Evolutionary conservation across 2,329 filamentous ascomycete genomes (phyloP).

Genomic region (Xylaria sp.): DNA sequence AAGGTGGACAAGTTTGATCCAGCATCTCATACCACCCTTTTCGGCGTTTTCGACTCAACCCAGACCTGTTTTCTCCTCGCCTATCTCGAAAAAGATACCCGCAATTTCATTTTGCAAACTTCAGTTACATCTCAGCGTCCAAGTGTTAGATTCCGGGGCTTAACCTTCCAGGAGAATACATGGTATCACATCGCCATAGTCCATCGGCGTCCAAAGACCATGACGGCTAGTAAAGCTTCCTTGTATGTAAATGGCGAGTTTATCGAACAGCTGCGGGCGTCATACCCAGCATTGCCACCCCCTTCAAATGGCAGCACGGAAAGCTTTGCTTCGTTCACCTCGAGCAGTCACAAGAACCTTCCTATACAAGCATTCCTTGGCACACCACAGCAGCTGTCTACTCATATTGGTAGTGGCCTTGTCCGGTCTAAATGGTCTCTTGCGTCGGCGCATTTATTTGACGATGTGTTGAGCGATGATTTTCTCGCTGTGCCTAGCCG

Average conservation of each 20-base stretch:
- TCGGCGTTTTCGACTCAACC: conserved; percentile 90
- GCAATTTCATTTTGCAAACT: conserved; percentile 94
- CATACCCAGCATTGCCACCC: conserved; percentile 83
- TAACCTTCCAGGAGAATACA: conserved; percentile 75
- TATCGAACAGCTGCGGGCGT: conserved; percentile 88
- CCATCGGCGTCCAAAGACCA: conserved; percentile 81
- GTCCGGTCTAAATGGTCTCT: conserved; percentile 87
- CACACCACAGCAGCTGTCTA: conserved; percentile 88
- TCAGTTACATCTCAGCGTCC: conserved; percentile 87
- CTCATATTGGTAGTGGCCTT: conserved; percentile 76
- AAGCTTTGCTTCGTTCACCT: conserved; percentile 76
- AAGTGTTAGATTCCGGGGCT: conserved; percentile 92
- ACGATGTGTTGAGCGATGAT: conserved; percentile 89
- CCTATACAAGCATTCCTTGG: conserved; percentile 93
- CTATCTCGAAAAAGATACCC: conserved; percentile 93
- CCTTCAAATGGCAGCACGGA: conserved; percentile 71
- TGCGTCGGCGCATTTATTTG: conserved; percentile 88
- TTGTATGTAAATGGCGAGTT: conserved; percentile 95
- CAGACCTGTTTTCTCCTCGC: conserved; percentile 95
- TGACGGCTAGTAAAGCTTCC: conserved; percentile 81
- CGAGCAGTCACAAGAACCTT: conserved; percentile 65
- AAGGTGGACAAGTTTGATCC: conserved; percentile 88
- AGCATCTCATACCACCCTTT: conserved; percentile 90
- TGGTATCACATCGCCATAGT: conserved; percentile 97
- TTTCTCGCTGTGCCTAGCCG: conserved; percentile 90